Base-by-base conservation (phyloP, 2,329 filamentous ascomycete species). In the Madurella fahalii region DNA sequence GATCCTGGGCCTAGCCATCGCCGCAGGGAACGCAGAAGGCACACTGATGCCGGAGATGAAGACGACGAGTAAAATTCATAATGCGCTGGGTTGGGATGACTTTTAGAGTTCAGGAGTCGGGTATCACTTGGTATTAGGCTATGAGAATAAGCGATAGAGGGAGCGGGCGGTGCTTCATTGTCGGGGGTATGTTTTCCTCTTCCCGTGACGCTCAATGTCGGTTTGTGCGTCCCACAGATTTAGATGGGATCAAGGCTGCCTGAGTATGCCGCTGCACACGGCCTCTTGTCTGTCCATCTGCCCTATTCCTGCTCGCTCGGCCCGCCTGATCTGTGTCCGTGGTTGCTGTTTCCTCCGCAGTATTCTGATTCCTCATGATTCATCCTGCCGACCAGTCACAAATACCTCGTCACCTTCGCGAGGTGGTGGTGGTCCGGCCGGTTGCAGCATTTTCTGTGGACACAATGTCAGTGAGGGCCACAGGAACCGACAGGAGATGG, bases 371-470 rank as follows among this genome's bases (percentile, higher is more conserved):
- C 2, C 42, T 59, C 53, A 61, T 17, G 52, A 47, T 15, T 30
- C 52, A 18, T 57, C 49, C 44, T 55, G 56, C 30, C 52, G 40
- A n/a, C 54, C 30, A 2, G 52, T 25, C 17, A 46, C 52, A 11
- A 61, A 54, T 12, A 54, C 47, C 42, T 72, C 69, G 46, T 77
- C 77, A 13, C 75, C 78, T 64, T 84, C 81, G 34, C 79, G 72
- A 2, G 76, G 71, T 1, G 81, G 81, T n/a, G 81, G 81, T 5
- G 80, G 78, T 1, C 81, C 81, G 50, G 74, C 77, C 0, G 82
- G 82, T 61, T 84, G 82, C 45, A 87, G 74, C 84, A 87, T 87
- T 78, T 86, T 86, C 82, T 84, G 56, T 9, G 20, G 15, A 43
- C 7, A 42, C n/a, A 11, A 11, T 44, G 18, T 57, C 18, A 52